Conservation (phyloP, 2,329 filamentous ascomycete genomes). For the Fusarium foetens region DNA sequence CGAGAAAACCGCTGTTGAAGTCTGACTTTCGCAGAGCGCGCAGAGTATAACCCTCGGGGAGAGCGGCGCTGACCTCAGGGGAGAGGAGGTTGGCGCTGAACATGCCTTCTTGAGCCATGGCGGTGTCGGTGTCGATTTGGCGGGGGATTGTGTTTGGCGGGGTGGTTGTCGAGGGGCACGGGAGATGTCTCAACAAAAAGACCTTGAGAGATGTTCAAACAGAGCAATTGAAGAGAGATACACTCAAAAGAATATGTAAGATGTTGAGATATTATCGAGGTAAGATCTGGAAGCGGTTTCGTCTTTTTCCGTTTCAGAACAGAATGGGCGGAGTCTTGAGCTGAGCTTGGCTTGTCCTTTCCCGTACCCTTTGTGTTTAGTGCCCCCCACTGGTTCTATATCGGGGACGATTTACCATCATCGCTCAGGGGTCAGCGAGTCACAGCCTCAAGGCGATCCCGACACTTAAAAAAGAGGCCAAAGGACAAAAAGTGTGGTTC, state of each 20-base stretch:
- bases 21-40: slow-evolving; percentile 83
- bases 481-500: slow-evolving; percentile 7
- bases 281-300: slow-evolving; percentile 21
- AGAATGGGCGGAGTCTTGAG: slow-evolving; percentile 19
- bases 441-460: slow-evolving; percentile 11
- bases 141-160: slow-evolving; percentile 8
- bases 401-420: slow-evolving; percentile 17
- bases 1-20: slow-evolving; percentile 84
- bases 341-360: slow-evolving; percentile 13
- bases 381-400: slow-evolving; percentile 19
- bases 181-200: slow-evolving; percentile 6
- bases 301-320: slow-evolving; percentile 15
- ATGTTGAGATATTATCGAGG: slow-evolving; percentile 6
- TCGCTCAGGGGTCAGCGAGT: slow-evolving; percentile 21
- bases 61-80: slow-evolving; percentile 73
- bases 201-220: not conserved
- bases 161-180: slow-evolving; percentile 23
- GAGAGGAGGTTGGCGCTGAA: slow-evolving; percentile 84
- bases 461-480: not conserved
- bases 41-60: slow-evolving; percentile 84
- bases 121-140: slow-evolving; percentile 37
- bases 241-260: not conserved
- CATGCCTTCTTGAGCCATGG: slow-evolving; percentile 64
- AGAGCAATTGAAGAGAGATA: slow-evolving; percentile 13
- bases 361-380: slow-evolving; percentile 7